A percentile compares a stretch with the other conserved stretches of the same genome.
These are phyloP conservation scores for Vaccinium myrtillus DNA, from an alignment of 148 eudicot species.

Conservation along the genomic window DNA sequence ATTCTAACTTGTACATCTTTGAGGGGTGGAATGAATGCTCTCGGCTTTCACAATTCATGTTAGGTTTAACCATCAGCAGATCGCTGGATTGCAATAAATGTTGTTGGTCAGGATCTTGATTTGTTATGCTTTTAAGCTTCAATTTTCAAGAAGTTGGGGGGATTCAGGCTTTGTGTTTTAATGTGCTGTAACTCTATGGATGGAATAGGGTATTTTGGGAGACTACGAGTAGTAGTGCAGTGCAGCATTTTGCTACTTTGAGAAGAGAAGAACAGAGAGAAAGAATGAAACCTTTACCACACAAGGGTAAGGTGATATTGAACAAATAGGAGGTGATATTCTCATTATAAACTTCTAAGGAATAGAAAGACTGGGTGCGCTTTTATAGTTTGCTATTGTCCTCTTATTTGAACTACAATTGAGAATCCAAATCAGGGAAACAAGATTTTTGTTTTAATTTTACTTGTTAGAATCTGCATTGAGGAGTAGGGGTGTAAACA, in stretches of 20 bases:
- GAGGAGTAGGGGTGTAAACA: neutral
- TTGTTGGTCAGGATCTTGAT: neutral
- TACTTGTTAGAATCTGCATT: neutral
- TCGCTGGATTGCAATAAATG: neutral
- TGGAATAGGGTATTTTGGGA: neutral
- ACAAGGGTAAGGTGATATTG: neutral
- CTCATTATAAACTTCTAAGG: too few relatives aligned
- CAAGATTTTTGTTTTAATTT: neutral
- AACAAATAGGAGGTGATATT: too few relatives aligned
- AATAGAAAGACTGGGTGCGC: too few relatives aligned
- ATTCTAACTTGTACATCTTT: too few relatives aligned
- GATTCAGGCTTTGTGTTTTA: neutral
- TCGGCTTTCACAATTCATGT: neutral
- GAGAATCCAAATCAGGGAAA: neutral
- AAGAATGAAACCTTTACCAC: neutral
- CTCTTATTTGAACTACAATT: neutral
- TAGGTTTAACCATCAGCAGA: neutral
- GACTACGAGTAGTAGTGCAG: neutral
- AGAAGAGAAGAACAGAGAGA: neutral
- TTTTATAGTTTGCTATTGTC: neutral
- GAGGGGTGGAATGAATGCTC: too few relatives aligned
- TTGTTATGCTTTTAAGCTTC: neutral
- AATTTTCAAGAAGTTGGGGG: neutral
- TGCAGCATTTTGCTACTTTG: neutral
- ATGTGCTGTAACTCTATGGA: neutral